These are phyloP conservation scores for Kodamaea sp. DNA, from an alignment of 1,139 yeast genomes.

Conservation along the genomic window DNA sequence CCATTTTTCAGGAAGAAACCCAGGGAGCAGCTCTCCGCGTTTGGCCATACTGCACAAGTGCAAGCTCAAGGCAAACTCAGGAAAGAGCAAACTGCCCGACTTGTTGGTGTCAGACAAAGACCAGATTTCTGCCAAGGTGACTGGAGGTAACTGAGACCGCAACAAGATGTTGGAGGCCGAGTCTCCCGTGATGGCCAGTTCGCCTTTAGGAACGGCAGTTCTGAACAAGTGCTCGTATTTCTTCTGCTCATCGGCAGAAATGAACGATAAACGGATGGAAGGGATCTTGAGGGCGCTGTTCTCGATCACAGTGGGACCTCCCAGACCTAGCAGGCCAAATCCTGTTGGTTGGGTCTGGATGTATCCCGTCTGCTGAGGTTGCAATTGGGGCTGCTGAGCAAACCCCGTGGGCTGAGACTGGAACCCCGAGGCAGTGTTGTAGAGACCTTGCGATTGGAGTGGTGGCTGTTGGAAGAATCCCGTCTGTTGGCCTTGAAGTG, in stretches of 20 bases:
- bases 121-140: slow-evolving; percentile 86
- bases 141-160: slow-evolving; percentile 77
- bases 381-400: slow-evolving; percentile 18
- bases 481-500: slow-evolving; percentile 20
- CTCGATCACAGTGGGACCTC: slow-evolving; percentile 31
- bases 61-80: slow-evolving; percentile 92
- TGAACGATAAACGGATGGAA: slow-evolving; percentile 72
- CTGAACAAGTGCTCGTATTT: slow-evolving; percentile 83
- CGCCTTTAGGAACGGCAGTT: slow-evolving; percentile 74
- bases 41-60: slow-evolving; percentile 80
- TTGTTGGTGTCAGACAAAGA: slow-evolving; percentile 82
- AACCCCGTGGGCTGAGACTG: slow-evolving; percentile 21
- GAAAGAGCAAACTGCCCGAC: slow-evolving; percentile 83
- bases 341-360: slow-evolving; percentile 43
- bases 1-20: slow-evolving; percentile 67
- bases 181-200: slow-evolving; percentile 74
- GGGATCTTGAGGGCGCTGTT: slow-evolving; percentile 56
- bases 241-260: slow-evolving; percentile 80
- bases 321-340: slow-evolving; percentile 19
- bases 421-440: slow-evolving; percentile 11
- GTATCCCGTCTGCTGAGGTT: slow-evolving; percentile 35
- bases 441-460: no score
- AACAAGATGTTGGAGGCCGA: slow-evolving; percentile 77
- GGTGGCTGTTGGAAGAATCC: slow-evolving; percentile 19
- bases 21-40: slow-evolving; percentile 78